A percentile compares a stretch with the other conserved stretches of the same genome.
Evolutionary conservation across 495 filamentous ascomycete genomes (phyloP).

Genomic region (Penicillium lagena): DNA sequence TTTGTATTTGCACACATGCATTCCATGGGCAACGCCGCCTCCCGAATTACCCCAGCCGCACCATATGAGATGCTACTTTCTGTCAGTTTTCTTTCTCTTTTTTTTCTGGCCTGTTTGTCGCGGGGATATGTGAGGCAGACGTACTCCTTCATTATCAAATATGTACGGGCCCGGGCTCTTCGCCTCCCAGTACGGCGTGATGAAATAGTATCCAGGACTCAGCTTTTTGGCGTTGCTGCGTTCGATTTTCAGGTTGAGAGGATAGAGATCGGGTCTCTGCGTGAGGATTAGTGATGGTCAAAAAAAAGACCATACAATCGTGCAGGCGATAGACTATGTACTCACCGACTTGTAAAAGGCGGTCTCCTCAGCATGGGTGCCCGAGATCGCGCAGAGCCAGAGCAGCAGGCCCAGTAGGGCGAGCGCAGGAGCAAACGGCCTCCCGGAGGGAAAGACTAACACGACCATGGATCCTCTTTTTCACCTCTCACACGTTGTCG

Average conservation of each 20-base stretch:
- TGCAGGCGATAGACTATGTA: no score
- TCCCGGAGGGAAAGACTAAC: no score
- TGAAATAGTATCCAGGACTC: conserved; percentile 39
- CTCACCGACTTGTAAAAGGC: no score
- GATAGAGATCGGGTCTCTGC: conserved; percentile 37
- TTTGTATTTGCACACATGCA: conserved; percentile 40
- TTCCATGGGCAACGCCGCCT: conserved; percentile 33
- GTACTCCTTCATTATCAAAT: conserved; percentile 37
- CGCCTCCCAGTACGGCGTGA: conserved; percentile 31
- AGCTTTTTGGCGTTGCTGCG: conserved; percentile 22
- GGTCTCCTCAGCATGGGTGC: no score
- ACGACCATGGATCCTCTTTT: no score
- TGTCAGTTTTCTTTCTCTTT: conserved; percentile 1
- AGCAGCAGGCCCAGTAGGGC: no score
- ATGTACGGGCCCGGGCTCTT: conserved; percentile 39
- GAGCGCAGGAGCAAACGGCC: no score
- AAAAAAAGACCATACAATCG: no score
- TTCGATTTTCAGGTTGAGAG: conserved; percentile 27
- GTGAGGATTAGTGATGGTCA: no score
- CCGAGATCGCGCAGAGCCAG: no score
- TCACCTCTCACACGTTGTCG: no score
- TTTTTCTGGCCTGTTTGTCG: no score
- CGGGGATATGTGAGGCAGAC: conserved; percentile 3
- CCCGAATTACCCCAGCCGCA: conserved; percentile 37
- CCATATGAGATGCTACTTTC: conserved; percentile 36